Evolutionary conservation across 768 basidiomycete genomes (phyloP), one percentile per base, ranked within the genome.

Genomic region (Hericium erinaceus): DNA sequence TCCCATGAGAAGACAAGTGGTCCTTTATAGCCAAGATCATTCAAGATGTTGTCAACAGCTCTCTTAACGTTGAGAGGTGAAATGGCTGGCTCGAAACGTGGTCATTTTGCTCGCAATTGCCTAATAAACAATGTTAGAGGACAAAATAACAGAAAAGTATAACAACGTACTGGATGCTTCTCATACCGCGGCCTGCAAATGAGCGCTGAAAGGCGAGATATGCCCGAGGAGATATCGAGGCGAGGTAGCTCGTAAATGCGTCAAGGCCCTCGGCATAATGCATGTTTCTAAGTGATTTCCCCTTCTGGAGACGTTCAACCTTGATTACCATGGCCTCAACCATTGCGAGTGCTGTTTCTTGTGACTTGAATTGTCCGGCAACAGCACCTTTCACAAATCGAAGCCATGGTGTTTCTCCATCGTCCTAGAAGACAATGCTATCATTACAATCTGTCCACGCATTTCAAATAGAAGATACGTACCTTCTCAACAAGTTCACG

Each of bases 381-480:
- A 55, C 49, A 41, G 58, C 63, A 8, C 67, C 67, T 18, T 58
- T 38, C 2, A 65, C 64, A 60, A 66, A 68, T 10, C 57, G 55
- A 26, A 67, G 53, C 52, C 54, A 66, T 2, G 66, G 64, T 26
- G 48, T 22, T 18, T 55, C 46, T 15, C 28, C 7, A 20, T 49
- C 48, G 22, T 49, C n/a, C 48, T 49, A 10, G 3, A 10, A 11
- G 7, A 24, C 4, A 39, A 12, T 37, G 11, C 15, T 16, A 39
- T 49, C 44, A 57, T 24, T 4, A 24, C 2, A 24, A 24, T 24
- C 2, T 33, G 28, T 1, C 7, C 1, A 1, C 28, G 7, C 6
- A 33, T 33, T 2, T 6, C 4, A 6, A 5, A 33, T 3, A 4
- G 28, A 33, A 1, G 28, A 15, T 13, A 6, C 52, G 3, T 39